Percentiles rank a stretch among this genome's conserved stretches.
Evolutionary conservation across 371 early-diverging fungal genomes (phyloP).

Genomic region (Cokeromyces recurvatus): DNA sequence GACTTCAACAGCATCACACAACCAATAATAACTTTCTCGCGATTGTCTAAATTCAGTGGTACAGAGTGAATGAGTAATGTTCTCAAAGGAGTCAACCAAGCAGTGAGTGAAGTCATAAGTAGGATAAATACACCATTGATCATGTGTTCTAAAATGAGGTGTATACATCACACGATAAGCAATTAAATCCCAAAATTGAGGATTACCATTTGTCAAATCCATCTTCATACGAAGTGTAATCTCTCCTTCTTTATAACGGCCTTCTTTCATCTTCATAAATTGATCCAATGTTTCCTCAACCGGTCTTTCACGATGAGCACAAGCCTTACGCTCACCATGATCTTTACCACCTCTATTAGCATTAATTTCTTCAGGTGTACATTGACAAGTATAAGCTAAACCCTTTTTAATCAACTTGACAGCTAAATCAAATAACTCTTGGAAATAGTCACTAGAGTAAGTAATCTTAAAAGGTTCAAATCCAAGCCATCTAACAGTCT

Average conservation of each 20-base stretch:
- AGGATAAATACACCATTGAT: slow-evolving; percentile 97
- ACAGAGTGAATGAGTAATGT: slow-evolving; percentile 99
- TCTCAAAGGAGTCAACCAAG: slow-evolving; percentile 98
- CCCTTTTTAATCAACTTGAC: slow-evolving; percentile 87
- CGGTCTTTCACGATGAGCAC: slow-evolving; percentile 92
- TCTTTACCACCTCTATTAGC: slow-evolving; percentile 88
- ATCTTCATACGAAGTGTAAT: slow-evolving; percentile 99
- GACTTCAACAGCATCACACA: slow-evolving; percentile 96
- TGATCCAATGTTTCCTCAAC: slow-evolving; percentile 89
- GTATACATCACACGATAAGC: slow-evolving; percentile 96
- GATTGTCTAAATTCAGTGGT: slow-evolving; percentile 97
- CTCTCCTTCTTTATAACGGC: slow-evolving; percentile 91
- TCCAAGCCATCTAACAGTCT: slow-evolving; percentile 97
- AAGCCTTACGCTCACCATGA: slow-evolving; percentile 84
- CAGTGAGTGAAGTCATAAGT: slow-evolving; percentile 99
- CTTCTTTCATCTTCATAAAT: slow-evolving; percentile 98
- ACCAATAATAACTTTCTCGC: slow-evolving; percentile 99
- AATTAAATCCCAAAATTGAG: slow-evolving; percentile 99
- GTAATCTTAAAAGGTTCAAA: slow-evolving; percentile 94
- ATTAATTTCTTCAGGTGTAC: slow-evolving; percentile 92
- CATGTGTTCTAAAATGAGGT: slow-evolving; percentile 91
- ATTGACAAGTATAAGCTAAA: slow-evolving; percentile 98
- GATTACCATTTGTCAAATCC: slow-evolving; percentile 95
- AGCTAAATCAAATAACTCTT: slow-evolving; percentile 89
- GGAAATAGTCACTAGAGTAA: slow-evolving; percentile 98